These are phyloP conservation scores for Gigaspora rosea DNA, from an alignment of 192 early-diverging fungal genomes.

Conservation along the genomic window DNA sequence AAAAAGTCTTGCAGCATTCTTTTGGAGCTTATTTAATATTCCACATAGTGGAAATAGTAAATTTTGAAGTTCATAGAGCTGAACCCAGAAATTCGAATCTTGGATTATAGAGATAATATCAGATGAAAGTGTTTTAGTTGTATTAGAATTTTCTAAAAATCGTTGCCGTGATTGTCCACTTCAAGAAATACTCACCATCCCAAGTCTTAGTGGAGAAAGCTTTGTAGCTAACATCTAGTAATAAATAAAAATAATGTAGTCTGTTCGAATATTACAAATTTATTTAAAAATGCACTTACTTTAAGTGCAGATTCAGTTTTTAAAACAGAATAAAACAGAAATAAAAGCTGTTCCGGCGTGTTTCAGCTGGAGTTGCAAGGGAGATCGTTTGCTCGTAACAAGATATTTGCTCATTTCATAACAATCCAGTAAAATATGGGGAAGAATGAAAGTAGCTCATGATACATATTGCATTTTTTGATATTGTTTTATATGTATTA, in stretches of 20 bases:
- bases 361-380: conserved; percentile 4
- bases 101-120: conserved; percentile 2
- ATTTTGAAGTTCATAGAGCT: conserved; percentile 2
- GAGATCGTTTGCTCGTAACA: conserved; percentile 1
- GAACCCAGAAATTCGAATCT: background rate
- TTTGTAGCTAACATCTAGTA: background rate
- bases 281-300: background rate
- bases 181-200: background rate
- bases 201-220: background rate
- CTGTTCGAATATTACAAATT: no score
- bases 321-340: conserved; percentile 12
- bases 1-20: background rate
- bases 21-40: conserved; percentile 9
- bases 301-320: conserved; percentile 9
- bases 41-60: conserved; percentile 9
- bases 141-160: background rate
- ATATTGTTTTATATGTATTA: background rate
- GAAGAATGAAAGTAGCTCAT: conserved; percentile 13
- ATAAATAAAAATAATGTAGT: background rate
- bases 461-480: conserved; percentile 14
- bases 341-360: conserved; percentile 20
- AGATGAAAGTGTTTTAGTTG: background rate
- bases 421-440: conserved; percentile 10
- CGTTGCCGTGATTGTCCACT: background rate
- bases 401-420: conserved; percentile 16